A percentile compares a stretch with the other conserved stretches of the same genome.
Conservation (phyloP, 2,329 filamentous ascomycete genomes). For the Colletotrichum godetiae region DNA sequence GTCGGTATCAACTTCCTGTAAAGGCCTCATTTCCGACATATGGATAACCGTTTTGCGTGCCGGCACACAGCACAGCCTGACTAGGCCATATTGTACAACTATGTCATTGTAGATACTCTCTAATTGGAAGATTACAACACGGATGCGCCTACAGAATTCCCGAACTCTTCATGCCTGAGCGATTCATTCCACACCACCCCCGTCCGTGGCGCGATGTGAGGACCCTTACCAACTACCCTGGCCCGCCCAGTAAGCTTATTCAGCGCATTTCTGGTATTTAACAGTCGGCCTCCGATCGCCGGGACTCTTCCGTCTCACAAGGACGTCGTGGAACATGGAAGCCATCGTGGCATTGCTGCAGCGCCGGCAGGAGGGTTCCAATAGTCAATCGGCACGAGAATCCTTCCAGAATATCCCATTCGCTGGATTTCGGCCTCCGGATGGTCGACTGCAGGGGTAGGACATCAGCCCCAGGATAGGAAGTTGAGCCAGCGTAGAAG, state of each 20-base stretch:
- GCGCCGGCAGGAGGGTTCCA: no score
- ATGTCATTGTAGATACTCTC: not conserved
- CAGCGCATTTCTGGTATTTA: not conserved
- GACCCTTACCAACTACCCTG: no score
- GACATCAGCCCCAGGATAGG: not conserved
- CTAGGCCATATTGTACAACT: slow-evolving; percentile 8
- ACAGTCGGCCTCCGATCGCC: not conserved
- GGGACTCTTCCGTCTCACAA: not conserved
- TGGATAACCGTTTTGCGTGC: not conserved
- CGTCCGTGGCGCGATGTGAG: no score
- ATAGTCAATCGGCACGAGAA: not conserved
- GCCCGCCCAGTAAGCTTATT: not conserved
- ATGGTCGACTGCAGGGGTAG: not conserved
- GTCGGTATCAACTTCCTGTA: slow-evolving; percentile 97
- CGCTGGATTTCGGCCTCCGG: not conserved
- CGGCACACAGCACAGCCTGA: not conserved
- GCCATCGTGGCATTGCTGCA: not conserved
- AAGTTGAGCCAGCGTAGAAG: not conserved
- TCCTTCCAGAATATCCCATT: not conserved
- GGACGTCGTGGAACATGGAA: not conserved
- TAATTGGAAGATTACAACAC: not conserved
- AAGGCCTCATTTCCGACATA: not conserved
- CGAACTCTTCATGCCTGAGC: not conserved
- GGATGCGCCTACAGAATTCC: not conserved
- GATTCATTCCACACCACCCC: not conserved